Evolutionary conservation across 805 yeast genomes (phyloP).

Genomic region (Zygosaccharomyces kombuchaensis): DNA sequence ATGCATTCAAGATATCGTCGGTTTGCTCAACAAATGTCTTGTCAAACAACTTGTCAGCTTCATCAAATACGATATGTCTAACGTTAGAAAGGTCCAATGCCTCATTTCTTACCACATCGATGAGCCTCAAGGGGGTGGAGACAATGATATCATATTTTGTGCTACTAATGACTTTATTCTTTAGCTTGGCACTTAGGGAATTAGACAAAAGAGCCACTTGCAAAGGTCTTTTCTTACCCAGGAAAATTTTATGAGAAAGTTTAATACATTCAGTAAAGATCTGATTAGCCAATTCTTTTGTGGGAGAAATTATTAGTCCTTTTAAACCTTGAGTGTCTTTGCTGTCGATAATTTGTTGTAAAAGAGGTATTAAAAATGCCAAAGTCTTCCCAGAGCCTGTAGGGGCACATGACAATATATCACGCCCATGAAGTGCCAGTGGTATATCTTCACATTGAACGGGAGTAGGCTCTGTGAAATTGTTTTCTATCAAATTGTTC

Average conservation of each 20-base stretch:
- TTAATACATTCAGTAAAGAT: constrained; percentile 64
- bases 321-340: constrained; percentile 45
- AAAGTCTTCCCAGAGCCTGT: constrained; percentile 69
- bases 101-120: constrained; percentile 66
- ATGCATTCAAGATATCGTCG: constrained; percentile 62
- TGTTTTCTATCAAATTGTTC: constrained; percentile 60
- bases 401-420: constrained; percentile 90
- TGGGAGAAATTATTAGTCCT: constrained; percentile 85
- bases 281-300: constrained; percentile 89
- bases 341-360: constrained; percentile 46
- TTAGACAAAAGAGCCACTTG: constrained; percentile 65
- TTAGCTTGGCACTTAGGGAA: constrained; percentile 63
- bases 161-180: constrained; percentile 53
- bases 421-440: constrained; percentile 60
- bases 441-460: constrained; percentile 92
- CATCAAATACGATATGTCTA: constrained; percentile 82
- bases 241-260: constrained; percentile 40
- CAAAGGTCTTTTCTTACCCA: constrained; percentile 47
- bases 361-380: constrained; percentile 79
- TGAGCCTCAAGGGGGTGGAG: constrained; percentile 83
- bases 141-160: constrained; percentile 75
- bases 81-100: constrained; percentile 58
- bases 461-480: constrained; percentile 83
- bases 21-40: constrained; percentile 85
- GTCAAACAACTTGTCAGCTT: constrained; percentile 91